phyloP scores from a whole-genome alignment of 2,329 filamentous ascomycete species.

The Atkinsonella hypoxylon region DNA sequence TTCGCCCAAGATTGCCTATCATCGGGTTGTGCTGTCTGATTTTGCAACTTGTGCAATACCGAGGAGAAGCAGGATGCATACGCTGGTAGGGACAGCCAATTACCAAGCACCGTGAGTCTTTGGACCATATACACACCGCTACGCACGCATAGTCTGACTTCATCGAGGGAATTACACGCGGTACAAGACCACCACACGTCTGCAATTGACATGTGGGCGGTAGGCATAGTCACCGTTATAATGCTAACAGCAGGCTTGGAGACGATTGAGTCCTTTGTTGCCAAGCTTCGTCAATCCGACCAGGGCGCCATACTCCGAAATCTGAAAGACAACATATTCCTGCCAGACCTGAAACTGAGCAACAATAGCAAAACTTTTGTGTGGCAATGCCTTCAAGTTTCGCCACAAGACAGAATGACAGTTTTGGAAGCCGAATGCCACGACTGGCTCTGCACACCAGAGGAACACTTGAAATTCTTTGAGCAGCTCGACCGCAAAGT shows the following conservation, averaged over 20 bases:
- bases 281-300: conserved; percentile 16
- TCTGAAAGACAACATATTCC: conserved; percentile 10
- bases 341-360: conserved; percentile 11
- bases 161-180: conserved; percentile 26
- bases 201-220: conserved; percentile 39
- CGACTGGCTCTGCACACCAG: conserved; percentile 22
- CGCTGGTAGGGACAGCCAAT: conserved; percentile 30
- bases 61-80: conserved; percentile 29
- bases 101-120: conserved; percentile 39
- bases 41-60: conserved; percentile 37
- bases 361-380: conserved; percentile 18
- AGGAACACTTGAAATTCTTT: conserved; percentile 20
- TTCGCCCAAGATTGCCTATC: conserved; percentile 29
- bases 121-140: background rate
- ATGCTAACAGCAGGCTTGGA: conserved; percentile 17
- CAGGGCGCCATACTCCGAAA: conserved; percentile 15
- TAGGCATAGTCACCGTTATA: conserved; percentile 33
- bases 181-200: conserved; percentile 17
- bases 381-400: conserved; percentile 18
- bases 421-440: conserved; percentile 18
- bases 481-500: conserved; percentile 18
- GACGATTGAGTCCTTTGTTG: conserved; percentile 8
- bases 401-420: conserved; percentile 16
- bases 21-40: conserved; percentile 38
- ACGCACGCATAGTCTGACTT: conserved; percentile 3